Evolutionary conservation across 179 eudicot genomes (phyloP).

Genomic region (Nepenthes alata): DNA sequence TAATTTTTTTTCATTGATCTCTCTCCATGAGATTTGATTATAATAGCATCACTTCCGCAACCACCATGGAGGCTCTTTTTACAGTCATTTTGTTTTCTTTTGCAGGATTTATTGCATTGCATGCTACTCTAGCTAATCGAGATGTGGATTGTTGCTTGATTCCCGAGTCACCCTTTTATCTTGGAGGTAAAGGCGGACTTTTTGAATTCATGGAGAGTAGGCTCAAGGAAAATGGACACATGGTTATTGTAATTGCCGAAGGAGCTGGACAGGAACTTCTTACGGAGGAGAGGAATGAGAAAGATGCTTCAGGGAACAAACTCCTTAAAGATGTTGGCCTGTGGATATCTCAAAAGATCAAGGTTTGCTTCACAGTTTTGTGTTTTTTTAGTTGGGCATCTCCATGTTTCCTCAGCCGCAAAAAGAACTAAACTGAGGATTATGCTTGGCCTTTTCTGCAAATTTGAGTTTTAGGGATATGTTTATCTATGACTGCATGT

Average conservation of each 20-base stretch:
- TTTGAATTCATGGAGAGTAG: conserved; percentile 35
- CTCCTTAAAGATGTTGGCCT: conserved; percentile 44
- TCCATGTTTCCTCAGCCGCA: not conserved
- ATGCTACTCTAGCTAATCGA: conserved; percentile 34
- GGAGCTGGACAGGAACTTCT: conserved; percentile 48
- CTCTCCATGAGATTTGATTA: not conserved
- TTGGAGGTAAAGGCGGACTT: conserved; percentile 39
- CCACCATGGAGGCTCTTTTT: not conserved
- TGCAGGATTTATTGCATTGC: conserved; percentile 36
- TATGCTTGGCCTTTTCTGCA: not conserved
- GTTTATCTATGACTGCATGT: too few species aligned
- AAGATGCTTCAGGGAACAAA: conserved; percentile 45
- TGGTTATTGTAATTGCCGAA: conserved; percentile 42
- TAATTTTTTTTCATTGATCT: too few species aligned
- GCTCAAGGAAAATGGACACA: conserved; percentile 34
- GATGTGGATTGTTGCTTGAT: conserved; percentile 53
- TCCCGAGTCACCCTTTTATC: conserved; percentile 50
- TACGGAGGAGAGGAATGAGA: conserved; percentile 20
- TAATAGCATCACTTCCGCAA: too few species aligned
- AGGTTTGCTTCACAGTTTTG: conserved; percentile 19
- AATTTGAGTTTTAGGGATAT: too few species aligned
- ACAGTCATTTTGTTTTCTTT: not conserved
- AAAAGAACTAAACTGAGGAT: not conserved
- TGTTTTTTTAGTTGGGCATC: not conserved
- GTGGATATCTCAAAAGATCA: conserved; percentile 42